Base-by-base conservation (phyloP, 129 eudicot species). In the Ambrosia trifida region DNA sequence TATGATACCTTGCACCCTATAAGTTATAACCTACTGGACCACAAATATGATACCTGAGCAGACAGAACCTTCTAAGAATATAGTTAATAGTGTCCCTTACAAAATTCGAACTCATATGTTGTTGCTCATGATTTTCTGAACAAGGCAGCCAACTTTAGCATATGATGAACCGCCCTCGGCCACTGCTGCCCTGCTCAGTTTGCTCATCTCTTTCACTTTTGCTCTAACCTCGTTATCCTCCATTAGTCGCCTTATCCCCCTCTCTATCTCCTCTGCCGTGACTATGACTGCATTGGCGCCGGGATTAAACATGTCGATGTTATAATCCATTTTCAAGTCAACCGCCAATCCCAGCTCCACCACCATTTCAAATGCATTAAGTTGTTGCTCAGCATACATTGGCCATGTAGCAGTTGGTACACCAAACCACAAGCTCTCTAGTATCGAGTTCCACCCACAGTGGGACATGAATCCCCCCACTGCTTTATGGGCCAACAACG, bases 381-480 rank as follows among this genome's bases (percentile, higher is more conserved):
- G 9, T 7, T 71, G 84, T 54, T 83, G 87, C 40, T 83, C 87
- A 2, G 71, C 64, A 24, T 70, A 79, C 63, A 75, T 16, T 0
- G 84, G 84, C 74, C 82, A 74, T 30, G 81, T 64, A 0, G 83
- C 85, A 4, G 56, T 44, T 11, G 89, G 86, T 40, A 81, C 86
- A 45, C 86, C 89, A 20, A 50, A 80, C 77, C 82, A 78, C 19
- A 81, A 43, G 68, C 86, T 85, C 73, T 85, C 86, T 58, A 83
- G 35, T 2, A 80, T 70, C 9, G 88, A 86, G 64, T 85, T 85
- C 87, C 87, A 83, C 33, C 91, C 91, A 4, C 88, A 80, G 56
- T 80, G 91, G 43, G 88, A 74, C 13, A 80, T 79, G 14, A 82
- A 86, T 7, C 83, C 91, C 2, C 87, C 91, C 10, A 83, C 81